Evolutionary conservation across 768 basidiomycete species (phyloP).

Genomic region (Phaeotremella fagi): DNA sequence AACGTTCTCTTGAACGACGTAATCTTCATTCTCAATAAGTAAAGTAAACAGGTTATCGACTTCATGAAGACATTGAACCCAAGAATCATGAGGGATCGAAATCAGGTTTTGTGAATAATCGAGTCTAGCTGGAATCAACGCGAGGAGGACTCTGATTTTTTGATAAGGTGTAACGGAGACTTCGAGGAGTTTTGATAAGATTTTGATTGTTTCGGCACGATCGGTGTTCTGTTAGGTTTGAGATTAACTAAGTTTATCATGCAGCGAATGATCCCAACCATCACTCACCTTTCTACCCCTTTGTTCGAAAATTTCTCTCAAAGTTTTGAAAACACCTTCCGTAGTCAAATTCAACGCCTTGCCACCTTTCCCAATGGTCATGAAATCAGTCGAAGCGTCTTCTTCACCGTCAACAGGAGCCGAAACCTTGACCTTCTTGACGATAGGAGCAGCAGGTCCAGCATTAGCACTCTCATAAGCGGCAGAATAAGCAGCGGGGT

Average conservation of each 20-base stretch:
- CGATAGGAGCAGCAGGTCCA: conserved; percentile 50
- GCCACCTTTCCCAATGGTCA: conserved; percentile 85
- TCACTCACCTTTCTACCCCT: conserved; percentile 83
- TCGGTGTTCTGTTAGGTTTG: conserved; percentile 73
- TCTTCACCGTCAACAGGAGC: conserved; percentile 45
- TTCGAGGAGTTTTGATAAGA: conserved; percentile 77
- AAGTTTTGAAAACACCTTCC: conserved; percentile 74
- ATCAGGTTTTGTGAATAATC: conserved; percentile 78
- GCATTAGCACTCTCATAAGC: conserved; percentile 56
- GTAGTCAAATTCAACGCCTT: conserved; percentile 74
- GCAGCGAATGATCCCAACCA: neutral
- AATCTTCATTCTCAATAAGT: conserved; percentile 64
- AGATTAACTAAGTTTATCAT: neutral
- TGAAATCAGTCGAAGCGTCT: conserved; percentile 67
- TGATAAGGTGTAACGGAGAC: conserved; percentile 86
- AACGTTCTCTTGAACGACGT: conserved; percentile 73
- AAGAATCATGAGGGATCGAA: conserved; percentile 88
- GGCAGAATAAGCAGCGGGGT: conserved; percentile 79
- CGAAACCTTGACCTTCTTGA: conserved; percentile 49
- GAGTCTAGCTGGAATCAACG: conserved; percentile 88
- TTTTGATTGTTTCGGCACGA: conserved; percentile 86
- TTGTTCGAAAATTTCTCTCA: conserved; percentile 85
- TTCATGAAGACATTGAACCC: conserved; percentile 80
- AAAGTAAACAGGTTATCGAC: conserved; percentile 81
- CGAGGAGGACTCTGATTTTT: conserved; percentile 86